Evolutionary conservation across 2,329 filamentous ascomycete species (phyloP), one percentile per base, ranked within the genome.

Genomic region (Xylariaceae sp.): DNA sequence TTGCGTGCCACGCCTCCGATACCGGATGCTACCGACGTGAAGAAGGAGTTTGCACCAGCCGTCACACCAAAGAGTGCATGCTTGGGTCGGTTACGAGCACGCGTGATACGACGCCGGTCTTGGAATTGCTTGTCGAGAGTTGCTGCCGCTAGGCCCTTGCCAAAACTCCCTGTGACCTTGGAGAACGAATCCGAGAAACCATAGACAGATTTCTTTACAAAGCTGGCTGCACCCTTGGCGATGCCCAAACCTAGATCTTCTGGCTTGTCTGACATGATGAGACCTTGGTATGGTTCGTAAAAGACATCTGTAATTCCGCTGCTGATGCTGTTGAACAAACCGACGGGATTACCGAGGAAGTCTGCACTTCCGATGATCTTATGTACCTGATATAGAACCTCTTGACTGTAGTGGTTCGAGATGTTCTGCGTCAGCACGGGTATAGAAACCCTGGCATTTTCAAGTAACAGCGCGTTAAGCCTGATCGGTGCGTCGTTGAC

Each of bases 91-190:
- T 98, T 98, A 37, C 94, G 82, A 22, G 90, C 88, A 49, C 89
- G 83, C 3, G 91, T 91, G 76, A 97, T 98, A 47, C 94, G 87
- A 42, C 93, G 85, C 49, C 92, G 85, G 66, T 97, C 91, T 66
- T 98, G 94, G 72, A 97, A 98, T 64, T 98, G 92, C 67, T 98
- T 97, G 72, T 98, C 93, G 54, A 98, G 79, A 5, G 92, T 96
- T 16, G 93, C 93, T 25, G 91, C 93, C 2, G 93, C 90, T 38
- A 98, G 80, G 48, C 93, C 93, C 70, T 98, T 98, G 56, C 91
- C 94, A 67, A 98, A 86, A 66, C 89, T 95, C 42, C 94, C 94
- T 2, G 94, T 98, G 64, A 97, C 88, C 64, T 98, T 98, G 57
- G 91, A 93, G 71, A 98, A 91, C 61, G 89, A 95, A 72, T 98